A percentile compares a stretch with the other conserved stretches of the same genome.
phyloP scores from a whole-genome alignment of 2,329 filamentous ascomycete genomes.

The Xylaria sp. region DNA sequence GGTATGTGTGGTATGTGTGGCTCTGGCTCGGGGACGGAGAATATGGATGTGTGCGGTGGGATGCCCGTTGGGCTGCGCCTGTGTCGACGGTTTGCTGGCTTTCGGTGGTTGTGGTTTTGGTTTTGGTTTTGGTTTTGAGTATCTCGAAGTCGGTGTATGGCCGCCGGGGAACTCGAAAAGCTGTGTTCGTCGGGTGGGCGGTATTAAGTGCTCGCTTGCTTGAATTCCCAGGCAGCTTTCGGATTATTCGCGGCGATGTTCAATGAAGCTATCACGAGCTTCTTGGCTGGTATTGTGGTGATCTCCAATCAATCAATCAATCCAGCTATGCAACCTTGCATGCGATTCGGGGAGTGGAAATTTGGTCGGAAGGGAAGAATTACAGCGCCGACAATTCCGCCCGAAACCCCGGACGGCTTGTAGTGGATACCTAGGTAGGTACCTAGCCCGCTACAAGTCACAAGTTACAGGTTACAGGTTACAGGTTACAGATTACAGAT shows the following conservation, averaged over 20 bases:
- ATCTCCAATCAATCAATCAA: constrained; percentile 8
- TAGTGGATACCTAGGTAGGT: background rate
- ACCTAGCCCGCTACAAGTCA: background rate
- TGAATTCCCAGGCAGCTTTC: background rate
- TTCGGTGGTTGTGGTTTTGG: background rate
- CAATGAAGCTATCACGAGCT: constrained; percentile 41
- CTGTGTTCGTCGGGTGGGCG: background rate
- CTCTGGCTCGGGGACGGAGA: background rate
- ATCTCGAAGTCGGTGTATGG: background rate
- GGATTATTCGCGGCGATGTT: background rate
- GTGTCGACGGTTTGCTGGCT: constrained; percentile 20
- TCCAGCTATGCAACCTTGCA: background rate
- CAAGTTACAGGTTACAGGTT: too few species aligned
- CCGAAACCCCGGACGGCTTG: background rate
- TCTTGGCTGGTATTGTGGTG: constrained; percentile 8
- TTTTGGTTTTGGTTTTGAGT: background rate
- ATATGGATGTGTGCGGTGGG: background rate
- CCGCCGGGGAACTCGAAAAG: background rate
- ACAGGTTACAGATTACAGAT: too few species aligned
- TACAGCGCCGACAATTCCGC: constrained; percentile 27
- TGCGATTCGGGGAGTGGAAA: constrained; percentile 36
- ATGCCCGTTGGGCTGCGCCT: too few species aligned
- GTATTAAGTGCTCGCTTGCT: background rate
- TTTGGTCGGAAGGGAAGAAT: constrained; percentile 44
- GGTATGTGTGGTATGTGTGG: background rate